phyloP scores from a whole-genome alignment of 805 yeast genomes.

The Middelhovenomyces tepae region DNA sequence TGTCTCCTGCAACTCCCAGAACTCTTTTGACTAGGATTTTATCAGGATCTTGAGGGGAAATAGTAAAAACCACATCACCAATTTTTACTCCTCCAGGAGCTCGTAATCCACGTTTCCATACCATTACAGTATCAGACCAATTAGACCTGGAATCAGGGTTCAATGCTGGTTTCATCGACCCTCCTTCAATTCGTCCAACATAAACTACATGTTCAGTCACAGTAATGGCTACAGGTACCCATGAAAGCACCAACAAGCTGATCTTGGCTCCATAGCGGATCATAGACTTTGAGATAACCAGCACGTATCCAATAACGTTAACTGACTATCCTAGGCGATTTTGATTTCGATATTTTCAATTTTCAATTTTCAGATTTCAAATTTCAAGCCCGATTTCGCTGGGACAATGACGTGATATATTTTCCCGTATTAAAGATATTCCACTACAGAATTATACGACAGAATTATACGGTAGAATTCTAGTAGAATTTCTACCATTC shows the following conservation, averaged over 20 bases:
- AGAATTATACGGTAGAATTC: no score
- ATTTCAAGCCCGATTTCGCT: no score
- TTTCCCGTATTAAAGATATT: no score
- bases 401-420: no score
- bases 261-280: slow-evolving; percentile 1
- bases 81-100: slow-evolving; percentile 38
- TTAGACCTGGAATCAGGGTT: slow-evolving; percentile 49
- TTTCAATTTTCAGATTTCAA: no score
- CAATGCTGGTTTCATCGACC: slow-evolving; percentile 83
- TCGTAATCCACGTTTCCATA: slow-evolving; percentile 56
- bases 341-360: no score
- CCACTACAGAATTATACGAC: no score
- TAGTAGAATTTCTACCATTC: no score
- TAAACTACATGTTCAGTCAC: slow-evolving; percentile 63
- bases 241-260: slow-evolving; percentile 37
- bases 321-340: no score
- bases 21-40: slow-evolving; percentile 71
- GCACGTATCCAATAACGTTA: no score
- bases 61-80: slow-evolving; percentile 68
- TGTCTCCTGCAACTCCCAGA: slow-evolving; percentile 67
- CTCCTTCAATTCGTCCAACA: slow-evolving; percentile 67
- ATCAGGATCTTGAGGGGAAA: slow-evolving; percentile 76
- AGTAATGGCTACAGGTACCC: slow-evolving; percentile 75
- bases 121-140: slow-evolving; percentile 40
- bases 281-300: no score